Conservation (phyloP, 495 filamentous ascomycete genomes). For the Penicillium cosmopolitanum region DNA sequence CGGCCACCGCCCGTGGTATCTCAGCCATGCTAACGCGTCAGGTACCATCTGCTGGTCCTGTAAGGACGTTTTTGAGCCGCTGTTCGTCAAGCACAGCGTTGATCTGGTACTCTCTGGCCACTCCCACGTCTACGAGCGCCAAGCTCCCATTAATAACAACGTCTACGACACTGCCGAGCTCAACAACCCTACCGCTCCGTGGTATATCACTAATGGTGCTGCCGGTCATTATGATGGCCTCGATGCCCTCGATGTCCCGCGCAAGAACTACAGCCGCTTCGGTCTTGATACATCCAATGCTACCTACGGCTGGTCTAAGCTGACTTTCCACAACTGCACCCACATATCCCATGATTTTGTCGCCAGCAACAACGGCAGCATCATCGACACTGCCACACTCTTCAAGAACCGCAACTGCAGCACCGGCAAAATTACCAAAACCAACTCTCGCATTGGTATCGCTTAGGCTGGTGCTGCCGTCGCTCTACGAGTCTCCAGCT, state of each 20-base stretch:
- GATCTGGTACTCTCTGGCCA: constrained; percentile 15
- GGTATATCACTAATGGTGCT: constrained; percentile 19
- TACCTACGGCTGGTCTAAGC: constrained; percentile 18
- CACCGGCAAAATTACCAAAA: background rate
- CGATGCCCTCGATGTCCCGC: constrained; percentile 1
- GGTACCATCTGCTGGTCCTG: constrained; percentile 10
- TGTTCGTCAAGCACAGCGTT: constrained; percentile 11
- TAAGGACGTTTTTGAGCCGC: constrained; percentile 15
- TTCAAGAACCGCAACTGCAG: background rate
- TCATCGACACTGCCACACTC: background rate
- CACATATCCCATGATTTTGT: constrained; percentile 15
- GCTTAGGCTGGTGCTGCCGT: background rate
- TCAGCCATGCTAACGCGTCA: constrained; percentile 8
- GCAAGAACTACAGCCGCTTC: constrained; percentile 10
- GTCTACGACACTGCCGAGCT: constrained; percentile 11
- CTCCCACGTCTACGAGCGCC: constrained; percentile 17
- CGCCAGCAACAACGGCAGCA: constrained; percentile 1
- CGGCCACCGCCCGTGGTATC: constrained; percentile 17
- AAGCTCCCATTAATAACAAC: constrained; percentile 10
- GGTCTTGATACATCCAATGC: constrained; percentile 6
- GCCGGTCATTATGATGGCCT: constrained; percentile 17
- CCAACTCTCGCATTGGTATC: background rate
- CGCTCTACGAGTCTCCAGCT: no score
- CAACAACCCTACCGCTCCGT: constrained; percentile 14
- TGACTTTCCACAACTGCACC: constrained; percentile 19